phyloP scores from a whole-genome alignment of 306 rosid genomes.

The Sicyos edulis region DNA sequence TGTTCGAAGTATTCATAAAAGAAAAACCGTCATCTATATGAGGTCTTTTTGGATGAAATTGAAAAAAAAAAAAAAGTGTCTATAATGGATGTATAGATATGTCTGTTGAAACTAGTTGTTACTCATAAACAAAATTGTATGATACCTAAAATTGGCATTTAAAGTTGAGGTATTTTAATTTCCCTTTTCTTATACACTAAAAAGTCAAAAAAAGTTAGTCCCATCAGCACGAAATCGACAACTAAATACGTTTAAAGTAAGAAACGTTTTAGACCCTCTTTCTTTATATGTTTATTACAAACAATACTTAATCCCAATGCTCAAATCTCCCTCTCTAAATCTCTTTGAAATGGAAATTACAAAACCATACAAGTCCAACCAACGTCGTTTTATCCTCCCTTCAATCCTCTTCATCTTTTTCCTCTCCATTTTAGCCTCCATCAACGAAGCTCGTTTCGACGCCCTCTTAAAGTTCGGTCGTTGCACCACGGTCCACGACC shows the following conservation, averaged over 20 bases:
- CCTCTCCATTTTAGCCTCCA: conserved; percentile 61
- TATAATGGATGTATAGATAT: too few relatives aligned
- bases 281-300: conserved; percentile 8
- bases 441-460: conserved; percentile 54
- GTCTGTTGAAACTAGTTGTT: too few relatives aligned
- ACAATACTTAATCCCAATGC: background rate
- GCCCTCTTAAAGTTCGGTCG: conserved; percentile 35
- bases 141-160: background rate
- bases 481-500: conserved; percentile 23
- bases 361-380: conserved; percentile 32
- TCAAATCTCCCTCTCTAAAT: background rate
- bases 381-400: conserved; percentile 35
- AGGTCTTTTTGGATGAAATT: too few relatives aligned
- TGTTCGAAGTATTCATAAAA: too few relatives aligned
- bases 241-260: conserved; percentile 40
- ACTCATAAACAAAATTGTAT: background rate
- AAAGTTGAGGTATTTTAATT: background rate
- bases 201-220: conserved; percentile 49
- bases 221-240: conserved; percentile 35
- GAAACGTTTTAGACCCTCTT: conserved; percentile 25
- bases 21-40: too few relatives aligned
- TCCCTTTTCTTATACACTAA: background rate
- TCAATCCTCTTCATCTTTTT: conserved; percentile 48
- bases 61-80: too few relatives aligned
- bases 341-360: conserved; percentile 11